Evolutionary conservation across 148 eudicot species (phyloP).

Genomic region (Polygonum aviculare): DNA sequence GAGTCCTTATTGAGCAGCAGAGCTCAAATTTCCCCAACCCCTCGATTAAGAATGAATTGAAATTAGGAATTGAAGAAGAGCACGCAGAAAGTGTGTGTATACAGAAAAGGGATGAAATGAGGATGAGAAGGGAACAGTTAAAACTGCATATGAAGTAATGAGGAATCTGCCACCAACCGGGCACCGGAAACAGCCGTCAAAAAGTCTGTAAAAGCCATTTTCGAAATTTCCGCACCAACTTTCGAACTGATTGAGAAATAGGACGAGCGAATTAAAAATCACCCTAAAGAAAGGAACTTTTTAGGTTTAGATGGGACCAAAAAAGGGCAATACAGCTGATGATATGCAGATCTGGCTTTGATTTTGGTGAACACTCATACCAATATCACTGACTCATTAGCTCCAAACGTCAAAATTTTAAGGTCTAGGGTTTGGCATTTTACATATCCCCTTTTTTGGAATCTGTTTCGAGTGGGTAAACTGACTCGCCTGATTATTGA

Average conservation of each 20-base stretch:
- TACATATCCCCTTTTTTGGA: neutral
- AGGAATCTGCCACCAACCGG: neutral
- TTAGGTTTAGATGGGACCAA: neutral
- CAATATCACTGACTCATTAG: neutral
- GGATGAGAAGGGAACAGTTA: neutral
- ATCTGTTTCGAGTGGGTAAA: neutral
- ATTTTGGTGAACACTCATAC: neutral
- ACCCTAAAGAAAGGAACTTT: neutral
- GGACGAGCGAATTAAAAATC: neutral
- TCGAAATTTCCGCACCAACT: neutral
- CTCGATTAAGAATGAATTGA: neutral
- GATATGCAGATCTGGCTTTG: slow-evolving; percentile 1
- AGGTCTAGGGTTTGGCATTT: neutral
- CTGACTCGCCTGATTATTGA: too few species aligned
- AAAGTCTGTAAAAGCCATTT: neutral
- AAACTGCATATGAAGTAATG: neutral
- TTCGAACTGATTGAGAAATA: neutral
- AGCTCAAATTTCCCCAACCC: neutral
- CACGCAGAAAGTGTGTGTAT: neutral
- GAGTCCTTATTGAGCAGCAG: neutral
- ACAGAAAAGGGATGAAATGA: neutral
- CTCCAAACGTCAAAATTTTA: neutral
- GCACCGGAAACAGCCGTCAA: slow-evolving; percentile 7
- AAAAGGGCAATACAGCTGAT: neutral
- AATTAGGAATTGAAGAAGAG: neutral